Conservation (phyloP, 768 basidiomycete species). For the Auriscalpium vulgare region DNA sequence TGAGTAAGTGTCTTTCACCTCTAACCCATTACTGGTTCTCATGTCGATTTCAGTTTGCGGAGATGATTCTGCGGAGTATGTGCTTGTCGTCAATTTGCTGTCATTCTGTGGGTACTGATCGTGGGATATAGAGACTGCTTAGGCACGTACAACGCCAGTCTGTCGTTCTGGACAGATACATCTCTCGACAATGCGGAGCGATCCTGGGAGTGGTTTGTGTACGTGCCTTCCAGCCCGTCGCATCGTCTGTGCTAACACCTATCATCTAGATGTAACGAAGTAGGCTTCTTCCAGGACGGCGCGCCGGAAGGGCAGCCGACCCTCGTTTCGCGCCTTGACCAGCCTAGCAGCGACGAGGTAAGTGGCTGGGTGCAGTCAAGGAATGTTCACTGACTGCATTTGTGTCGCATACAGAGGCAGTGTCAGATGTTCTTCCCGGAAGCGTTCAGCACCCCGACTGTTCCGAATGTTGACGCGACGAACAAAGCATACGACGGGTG, state of each 20-base stretch:
- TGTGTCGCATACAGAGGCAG: constrained; percentile 6
- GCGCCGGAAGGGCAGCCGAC: not conserved
- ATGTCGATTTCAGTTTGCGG: constrained; percentile 41
- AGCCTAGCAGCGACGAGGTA: not conserved
- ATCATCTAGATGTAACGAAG: constrained; percentile 51
- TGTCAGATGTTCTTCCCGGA: constrained; percentile 15
- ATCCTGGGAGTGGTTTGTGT: constrained; percentile 71
- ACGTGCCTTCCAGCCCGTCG: constrained; percentile 3
- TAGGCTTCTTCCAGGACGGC: constrained; percentile 34
- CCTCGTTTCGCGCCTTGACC: not conserved
- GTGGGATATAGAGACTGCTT: constrained; percentile 25
- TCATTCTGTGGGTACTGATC: not conserved
- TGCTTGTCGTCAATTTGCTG: not conserved
- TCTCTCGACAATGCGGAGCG: constrained; percentile 45
- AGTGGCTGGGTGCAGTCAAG: not conserved
- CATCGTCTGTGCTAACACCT: not conserved
- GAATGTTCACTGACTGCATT: not conserved
- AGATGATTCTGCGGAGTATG: constrained; percentile 20
- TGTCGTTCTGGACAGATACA: constrained; percentile 44
- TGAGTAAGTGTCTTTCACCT: constrained; percentile 29
- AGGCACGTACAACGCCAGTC: constrained; percentile 32
- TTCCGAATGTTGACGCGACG: constrained; percentile 8
- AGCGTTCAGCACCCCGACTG: constrained; percentile 12
- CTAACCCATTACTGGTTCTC: not conserved
- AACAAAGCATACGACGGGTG: constrained; percentile 17